A percentile compares a stretch with the other conserved stretches of the same genome.
phyloP scores from a whole-genome alignment of 805 yeast genomes.

The Cephaloascus fragrans region DNA sequence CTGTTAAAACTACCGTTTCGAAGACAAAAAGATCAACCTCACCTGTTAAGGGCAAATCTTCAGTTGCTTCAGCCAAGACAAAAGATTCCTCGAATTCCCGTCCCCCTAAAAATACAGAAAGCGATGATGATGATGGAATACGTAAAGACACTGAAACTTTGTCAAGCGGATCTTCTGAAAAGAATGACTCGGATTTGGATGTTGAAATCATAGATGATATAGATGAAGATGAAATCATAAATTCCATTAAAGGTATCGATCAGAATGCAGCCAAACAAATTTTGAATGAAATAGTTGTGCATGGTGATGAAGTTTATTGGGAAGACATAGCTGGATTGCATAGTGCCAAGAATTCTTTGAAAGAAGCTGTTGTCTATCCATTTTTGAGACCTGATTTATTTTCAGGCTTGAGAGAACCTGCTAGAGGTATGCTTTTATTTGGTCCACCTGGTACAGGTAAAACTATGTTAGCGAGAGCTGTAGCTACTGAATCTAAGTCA shows the following conservation, averaged over 20 bases:
- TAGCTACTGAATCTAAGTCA: conserved; percentile 89
- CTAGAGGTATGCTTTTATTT: conserved; percentile 89
- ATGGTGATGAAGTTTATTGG: conserved; percentile 91
- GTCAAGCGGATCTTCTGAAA: conserved; percentile 2
- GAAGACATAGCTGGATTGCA: conserved; percentile 91
- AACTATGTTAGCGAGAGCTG: conserved; percentile 94
- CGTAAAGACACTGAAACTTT: not conserved
- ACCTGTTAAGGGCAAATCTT: too few species aligned
- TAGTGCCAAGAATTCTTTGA: conserved; percentile 77
- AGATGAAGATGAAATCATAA: conserved; percentile 24
- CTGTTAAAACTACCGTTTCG: too few species aligned
- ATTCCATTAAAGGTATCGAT: conserved; percentile 65
- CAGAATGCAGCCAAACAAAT: conserved; percentile 72
- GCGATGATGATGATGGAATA: conserved; percentile 1
- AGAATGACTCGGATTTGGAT: conserved; percentile 18
- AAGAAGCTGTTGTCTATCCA: conserved; percentile 95
- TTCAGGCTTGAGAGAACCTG: conserved; percentile 86
- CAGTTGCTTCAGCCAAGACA: not conserved
- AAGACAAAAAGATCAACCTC: too few species aligned
- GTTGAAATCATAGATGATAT: conserved; percentile 11
- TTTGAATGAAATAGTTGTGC: conserved; percentile 76
- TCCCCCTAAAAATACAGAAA: too few species aligned
- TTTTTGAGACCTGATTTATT: conserved; percentile 89
- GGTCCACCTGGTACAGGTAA: conserved; percentile 99
- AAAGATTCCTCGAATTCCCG: too few species aligned